phyloP scores from a whole-genome alignment of 2,329 filamentous ascomycete genomes.

The Lasiodiplodia sp. region DNA sequence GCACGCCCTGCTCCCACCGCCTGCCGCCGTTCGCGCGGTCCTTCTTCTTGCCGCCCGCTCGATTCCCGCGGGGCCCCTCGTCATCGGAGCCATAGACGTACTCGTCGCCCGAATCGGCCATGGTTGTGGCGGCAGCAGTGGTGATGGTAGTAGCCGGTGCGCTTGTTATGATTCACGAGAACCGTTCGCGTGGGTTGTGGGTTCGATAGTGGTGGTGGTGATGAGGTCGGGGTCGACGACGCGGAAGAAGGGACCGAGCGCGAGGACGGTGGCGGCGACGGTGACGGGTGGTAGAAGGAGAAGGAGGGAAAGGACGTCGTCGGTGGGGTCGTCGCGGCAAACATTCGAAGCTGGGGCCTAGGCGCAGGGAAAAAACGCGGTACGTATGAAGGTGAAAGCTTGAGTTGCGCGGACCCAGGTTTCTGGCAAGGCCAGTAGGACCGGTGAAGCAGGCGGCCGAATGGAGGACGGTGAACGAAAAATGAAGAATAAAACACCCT shows the following conservation, averaged over 20 bases:
- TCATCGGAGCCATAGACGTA: constrained; percentile 72
- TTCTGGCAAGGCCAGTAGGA: neutral
- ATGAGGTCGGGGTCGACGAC: neutral
- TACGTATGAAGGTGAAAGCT: neutral
- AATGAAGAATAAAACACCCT: neutral
- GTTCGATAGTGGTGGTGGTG: neutral
- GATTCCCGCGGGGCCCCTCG: constrained; percentile 55
- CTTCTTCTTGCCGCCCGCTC: constrained; percentile 36
- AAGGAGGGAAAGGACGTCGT: constrained; percentile 1
- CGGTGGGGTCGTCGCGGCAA: constrained; percentile 15
- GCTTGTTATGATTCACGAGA: neutral
- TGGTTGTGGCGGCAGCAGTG: constrained; percentile 42
- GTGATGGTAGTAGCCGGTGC: neutral
- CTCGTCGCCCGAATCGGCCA: constrained; percentile 78
- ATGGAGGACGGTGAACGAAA: neutral
- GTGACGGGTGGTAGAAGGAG: neutral
- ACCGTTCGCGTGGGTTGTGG: neutral
- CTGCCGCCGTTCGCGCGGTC: constrained; percentile 34
- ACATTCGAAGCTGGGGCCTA: constrained; percentile 22
- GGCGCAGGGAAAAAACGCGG: constrained; percentile 2
- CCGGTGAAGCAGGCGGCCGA: neutral
- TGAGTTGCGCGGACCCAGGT: neutral
- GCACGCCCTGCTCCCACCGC: constrained; percentile 31
- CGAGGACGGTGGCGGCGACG: constrained; percentile 1
- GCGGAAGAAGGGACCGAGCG: neutral